These are phyloP conservation scores for Pseudogymnoascus sp. DNA, from an alignment of 2,329 filamentous ascomycete species.

Conservation along the genomic window DNA sequence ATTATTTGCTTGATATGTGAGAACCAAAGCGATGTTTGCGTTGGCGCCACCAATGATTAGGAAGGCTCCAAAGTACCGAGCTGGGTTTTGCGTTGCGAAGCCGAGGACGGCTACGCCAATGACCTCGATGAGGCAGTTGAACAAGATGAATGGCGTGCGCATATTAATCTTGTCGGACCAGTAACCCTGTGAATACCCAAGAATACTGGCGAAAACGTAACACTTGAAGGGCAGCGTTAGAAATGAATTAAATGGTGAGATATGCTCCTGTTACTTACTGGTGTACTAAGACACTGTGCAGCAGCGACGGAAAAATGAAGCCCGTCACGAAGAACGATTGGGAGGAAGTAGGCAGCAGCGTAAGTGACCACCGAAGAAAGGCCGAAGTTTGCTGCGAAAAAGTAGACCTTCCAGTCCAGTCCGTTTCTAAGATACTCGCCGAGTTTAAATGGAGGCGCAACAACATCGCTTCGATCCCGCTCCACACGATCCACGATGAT, in stretches of 20 bases:
- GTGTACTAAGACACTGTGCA: conserved; percentile 46
- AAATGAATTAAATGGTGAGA: neutral
- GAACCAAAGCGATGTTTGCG: conserved; percentile 64
- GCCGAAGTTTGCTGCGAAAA: conserved; percentile 52
- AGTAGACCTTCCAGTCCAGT: conserved; percentile 51
- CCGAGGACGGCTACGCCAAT: conserved; percentile 35
- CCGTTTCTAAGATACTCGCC: conserved; percentile 39
- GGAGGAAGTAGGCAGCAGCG: conserved; percentile 68
- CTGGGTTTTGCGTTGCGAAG: conserved; percentile 39
- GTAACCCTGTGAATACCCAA: conserved; percentile 38
- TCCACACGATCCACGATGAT: conserved; percentile 47
- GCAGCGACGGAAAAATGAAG: conserved; percentile 44
- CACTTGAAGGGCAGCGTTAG: neutral
- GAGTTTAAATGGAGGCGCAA: conserved; percentile 38
- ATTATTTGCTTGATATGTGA: conserved; percentile 82
- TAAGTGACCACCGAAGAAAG: conserved; percentile 64
- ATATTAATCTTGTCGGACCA: conserved; percentile 43
- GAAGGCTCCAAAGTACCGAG: conserved; percentile 47
- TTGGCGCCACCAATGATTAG: conserved; percentile 35
- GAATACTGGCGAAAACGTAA: conserved; percentile 37
- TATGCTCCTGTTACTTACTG: conserved; percentile 25
- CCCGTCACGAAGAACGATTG: conserved; percentile 59
- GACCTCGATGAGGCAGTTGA: conserved; percentile 38
- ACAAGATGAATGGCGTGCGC: conserved; percentile 43
- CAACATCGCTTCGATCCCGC: conserved; percentile 47